Conservation (phyloP, 2,329 filamentous ascomycete genomes). For the Pyrenophora teres region DNA sequence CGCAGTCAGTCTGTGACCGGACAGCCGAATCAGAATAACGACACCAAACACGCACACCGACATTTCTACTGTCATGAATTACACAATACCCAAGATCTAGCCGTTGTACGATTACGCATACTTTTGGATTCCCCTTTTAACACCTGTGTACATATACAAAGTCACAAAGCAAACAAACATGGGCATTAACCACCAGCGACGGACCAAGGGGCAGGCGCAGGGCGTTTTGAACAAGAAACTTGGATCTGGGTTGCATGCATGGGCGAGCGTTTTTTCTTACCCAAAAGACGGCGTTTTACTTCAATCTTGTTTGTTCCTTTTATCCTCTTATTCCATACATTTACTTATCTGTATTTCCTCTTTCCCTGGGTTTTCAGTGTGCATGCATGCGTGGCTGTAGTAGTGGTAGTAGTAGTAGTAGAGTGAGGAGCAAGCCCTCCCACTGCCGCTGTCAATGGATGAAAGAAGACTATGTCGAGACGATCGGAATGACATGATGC, state of each 20-base stretch:
- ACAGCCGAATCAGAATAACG: conserved; percentile 11
- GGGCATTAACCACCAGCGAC: conserved; percentile 2
- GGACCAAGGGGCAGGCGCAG: conserved; percentile 8
- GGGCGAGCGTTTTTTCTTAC: conserved; percentile 7
- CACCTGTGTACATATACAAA: conserved; percentile 23
- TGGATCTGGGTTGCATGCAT: conserved; percentile 16
- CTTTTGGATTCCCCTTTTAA: conserved; percentile 14
- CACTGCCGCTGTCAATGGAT: no score
- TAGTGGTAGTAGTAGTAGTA: no score
- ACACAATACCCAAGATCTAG: conserved; percentile 18
- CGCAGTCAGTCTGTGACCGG: conserved; percentile 13
- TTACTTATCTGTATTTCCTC: not conserved
- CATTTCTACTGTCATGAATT: conserved; percentile 19
- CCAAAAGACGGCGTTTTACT: conserved; percentile 15
- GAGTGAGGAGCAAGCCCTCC: no score
- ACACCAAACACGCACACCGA: conserved; percentile 14
- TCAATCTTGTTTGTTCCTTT: not conserved
- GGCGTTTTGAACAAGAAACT: conserved; percentile 14
- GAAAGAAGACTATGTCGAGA: not conserved
- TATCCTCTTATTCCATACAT: not conserved
- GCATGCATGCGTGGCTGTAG: not conserved
- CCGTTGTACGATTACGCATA: conserved; percentile 27
- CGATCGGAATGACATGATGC: not conserved
- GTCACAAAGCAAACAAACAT: conserved; percentile 9
- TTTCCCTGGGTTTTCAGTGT: not conserved